Conservation (phyloP, 2,329 filamentous ascomycete species). For the Podosphaera fusca region DNA sequence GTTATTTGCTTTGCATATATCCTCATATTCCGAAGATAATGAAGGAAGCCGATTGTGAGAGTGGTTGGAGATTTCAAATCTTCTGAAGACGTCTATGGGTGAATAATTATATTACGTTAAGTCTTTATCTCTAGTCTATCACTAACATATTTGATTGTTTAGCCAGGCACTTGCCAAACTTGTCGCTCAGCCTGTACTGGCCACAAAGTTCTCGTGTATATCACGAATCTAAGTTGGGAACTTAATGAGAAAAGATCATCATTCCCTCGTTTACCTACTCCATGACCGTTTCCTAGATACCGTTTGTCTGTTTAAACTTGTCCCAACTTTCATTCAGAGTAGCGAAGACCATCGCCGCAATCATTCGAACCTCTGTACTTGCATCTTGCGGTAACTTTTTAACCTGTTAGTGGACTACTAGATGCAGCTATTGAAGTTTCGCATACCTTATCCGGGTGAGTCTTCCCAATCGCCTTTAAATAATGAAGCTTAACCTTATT, state of each 20-base stretch:
- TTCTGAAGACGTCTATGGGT: no score
- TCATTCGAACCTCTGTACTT: conserved; percentile 39
- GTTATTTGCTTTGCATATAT: no score
- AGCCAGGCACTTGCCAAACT: no score
- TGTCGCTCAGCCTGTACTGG: background rate
- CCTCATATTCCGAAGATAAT: no score
- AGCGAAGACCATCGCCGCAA: conserved; percentile 41
- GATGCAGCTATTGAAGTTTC: conserved; percentile 3
- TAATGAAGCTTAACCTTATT: conserved; percentile 94
- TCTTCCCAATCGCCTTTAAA: conserved; percentile 98
- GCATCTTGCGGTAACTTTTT: conserved; percentile 38
- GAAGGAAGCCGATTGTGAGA: no score
- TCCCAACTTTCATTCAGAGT: conserved; percentile 53
- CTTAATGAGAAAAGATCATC: background rate
- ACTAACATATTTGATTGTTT: no score
- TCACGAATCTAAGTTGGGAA: background rate
- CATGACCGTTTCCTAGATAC: conserved; percentile 21
- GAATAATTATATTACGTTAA: no score
- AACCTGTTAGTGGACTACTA: background rate
- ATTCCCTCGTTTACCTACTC: background rate
- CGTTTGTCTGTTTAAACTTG: conserved; percentile 48
- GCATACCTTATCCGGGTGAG: conserved; percentile 89
- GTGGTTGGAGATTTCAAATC: no score
- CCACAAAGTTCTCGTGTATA: background rate
- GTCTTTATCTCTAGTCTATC: no score